Percentiles rank a stretch among this genome's conserved stretches.
These are phyloP conservation scores for Quercus robur DNA, from an alignment of 306 rosid species.

Conservation along the genomic window DNA sequence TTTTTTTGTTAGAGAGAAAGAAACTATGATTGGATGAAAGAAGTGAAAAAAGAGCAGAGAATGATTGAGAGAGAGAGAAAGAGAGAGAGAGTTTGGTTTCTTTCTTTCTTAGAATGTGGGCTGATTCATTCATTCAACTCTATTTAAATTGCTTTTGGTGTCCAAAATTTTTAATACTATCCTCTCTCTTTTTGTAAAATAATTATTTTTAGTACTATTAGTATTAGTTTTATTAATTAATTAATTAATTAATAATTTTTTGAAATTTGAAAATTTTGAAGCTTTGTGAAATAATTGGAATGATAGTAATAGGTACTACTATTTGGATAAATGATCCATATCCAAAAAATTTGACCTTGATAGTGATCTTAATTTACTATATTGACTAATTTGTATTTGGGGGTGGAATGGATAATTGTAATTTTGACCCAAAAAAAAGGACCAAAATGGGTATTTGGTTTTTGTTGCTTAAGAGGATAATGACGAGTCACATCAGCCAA, in stretches of 20 bases:
- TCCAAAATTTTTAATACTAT: conserved; percentile 20
- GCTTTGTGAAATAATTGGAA: too few relatives aligned
- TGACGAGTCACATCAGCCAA: not conserved
- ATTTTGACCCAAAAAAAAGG: not conserved
- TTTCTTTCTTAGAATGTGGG: conserved; percentile 8
- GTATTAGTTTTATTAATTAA: not conserved
- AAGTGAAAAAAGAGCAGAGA: conserved; percentile 53
- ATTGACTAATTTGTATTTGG: too few relatives aligned
- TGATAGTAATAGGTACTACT: too few relatives aligned
- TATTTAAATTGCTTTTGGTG: conserved; percentile 57
- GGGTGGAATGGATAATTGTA: not conserved
- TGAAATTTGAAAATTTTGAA: not conserved
- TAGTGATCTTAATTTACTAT: too few relatives aligned
- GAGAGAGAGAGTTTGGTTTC: conserved; percentile 2
- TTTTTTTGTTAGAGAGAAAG: conserved; percentile 22
- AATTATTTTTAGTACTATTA: not conserved
- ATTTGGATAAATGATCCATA: too few relatives aligned
- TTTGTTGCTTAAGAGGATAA: not conserved
- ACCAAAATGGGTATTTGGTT: not conserved
- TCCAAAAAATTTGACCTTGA: too few relatives aligned
- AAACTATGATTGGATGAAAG: conserved; percentile 54
- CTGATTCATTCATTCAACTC: conserved; percentile 38
- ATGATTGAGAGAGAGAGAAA: conserved; percentile 58
- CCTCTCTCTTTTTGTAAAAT: not conserved
- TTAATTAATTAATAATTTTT: not conserved